Conservation (phyloP, 768 basidiomycete species). For the Leccinum uliginosum region DNA sequence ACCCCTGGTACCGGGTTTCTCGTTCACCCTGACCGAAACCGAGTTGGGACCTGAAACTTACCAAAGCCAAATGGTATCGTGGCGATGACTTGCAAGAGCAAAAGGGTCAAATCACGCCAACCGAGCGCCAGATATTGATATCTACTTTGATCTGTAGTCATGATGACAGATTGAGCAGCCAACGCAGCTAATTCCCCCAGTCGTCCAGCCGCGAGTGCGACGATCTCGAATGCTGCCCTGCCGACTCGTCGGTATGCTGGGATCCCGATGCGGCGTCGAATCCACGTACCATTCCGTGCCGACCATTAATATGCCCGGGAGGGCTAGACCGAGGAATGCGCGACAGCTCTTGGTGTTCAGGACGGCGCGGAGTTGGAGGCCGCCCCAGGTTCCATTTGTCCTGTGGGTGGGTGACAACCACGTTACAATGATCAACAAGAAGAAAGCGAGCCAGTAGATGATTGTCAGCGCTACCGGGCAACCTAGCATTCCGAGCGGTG, state of each 20-base stretch:
- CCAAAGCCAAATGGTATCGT: conserved; percentile 75
- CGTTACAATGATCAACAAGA: conserved; percentile 47
- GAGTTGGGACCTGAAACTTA: conserved; percentile 10
- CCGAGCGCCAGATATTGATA: neutral
- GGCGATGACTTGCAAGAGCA: conserved; percentile 47
- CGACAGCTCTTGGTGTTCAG: conserved; percentile 48
- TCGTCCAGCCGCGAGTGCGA: conserved; percentile 70
- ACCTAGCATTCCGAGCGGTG: conserved; percentile 58
- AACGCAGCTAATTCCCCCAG: conserved; percentile 63
- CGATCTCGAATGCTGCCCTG: conserved; percentile 81
- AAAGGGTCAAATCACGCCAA: neutral
- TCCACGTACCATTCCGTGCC: conserved; percentile 68
- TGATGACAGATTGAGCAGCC: conserved; percentile 74
- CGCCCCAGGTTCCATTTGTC: conserved; percentile 62
- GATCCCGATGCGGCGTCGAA: neutral
- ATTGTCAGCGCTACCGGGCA: conserved; percentile 63
- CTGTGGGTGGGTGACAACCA: conserved; percentile 48
- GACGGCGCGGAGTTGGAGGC: conserved; percentile 42
- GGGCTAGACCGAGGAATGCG: conserved; percentile 57
- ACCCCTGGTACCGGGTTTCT: conserved; percentile 39
- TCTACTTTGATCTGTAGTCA: conserved; percentile 74
- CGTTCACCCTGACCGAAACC: neutral
- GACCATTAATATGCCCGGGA: conserved; percentile 79
- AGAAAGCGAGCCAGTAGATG: conserved; percentile 67
- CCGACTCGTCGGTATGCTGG: neutral